Percentiles rank a stretch among this genome's conserved stretches.
Conservation (phyloP, 225 moss, liverwort and hornwort genomes). For the Polytrichum formosum region DNA sequence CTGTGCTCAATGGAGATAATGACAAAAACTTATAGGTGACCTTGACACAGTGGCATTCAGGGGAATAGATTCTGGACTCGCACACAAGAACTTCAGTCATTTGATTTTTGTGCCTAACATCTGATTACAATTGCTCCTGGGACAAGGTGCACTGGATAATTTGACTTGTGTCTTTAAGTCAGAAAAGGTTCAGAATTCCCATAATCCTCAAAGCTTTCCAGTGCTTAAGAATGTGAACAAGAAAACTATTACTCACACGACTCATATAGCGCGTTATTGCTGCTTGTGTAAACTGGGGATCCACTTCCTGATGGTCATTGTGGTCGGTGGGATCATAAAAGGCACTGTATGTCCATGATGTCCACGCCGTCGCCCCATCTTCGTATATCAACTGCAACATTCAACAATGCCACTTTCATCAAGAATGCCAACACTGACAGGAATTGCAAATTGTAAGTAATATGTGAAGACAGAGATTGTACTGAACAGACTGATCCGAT, state of each 20-base stretch:
- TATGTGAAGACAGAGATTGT: background rate
- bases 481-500: too few species aligned
- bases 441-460: background rate
- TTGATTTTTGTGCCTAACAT: background rate
- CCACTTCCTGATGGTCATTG: conserved; percentile 28
- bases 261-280: conserved; percentile 31
- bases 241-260: conserved; percentile 2
- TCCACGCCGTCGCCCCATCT: conserved; percentile 7
- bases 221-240: background rate
- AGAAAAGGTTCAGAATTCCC: background rate
- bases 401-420: background rate
- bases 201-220: too few species aligned
- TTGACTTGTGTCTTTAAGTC: too few species aligned
- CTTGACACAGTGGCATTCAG: conserved; percentile 6
- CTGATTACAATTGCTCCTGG: background rate
- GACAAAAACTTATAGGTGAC: background rate
- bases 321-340: conserved; percentile 23
- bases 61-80: background rate
- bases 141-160: too few species aligned
- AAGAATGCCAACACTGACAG: background rate
- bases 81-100: background rate
- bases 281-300: conserved; percentile 23
- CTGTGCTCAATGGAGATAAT: too few species aligned
- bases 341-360: conserved; percentile 24
- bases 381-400: conserved; percentile 24